phyloP scores from a whole-genome alignment of 805 yeast genomes.

The Barnettozyma wickerhamii region DNA sequence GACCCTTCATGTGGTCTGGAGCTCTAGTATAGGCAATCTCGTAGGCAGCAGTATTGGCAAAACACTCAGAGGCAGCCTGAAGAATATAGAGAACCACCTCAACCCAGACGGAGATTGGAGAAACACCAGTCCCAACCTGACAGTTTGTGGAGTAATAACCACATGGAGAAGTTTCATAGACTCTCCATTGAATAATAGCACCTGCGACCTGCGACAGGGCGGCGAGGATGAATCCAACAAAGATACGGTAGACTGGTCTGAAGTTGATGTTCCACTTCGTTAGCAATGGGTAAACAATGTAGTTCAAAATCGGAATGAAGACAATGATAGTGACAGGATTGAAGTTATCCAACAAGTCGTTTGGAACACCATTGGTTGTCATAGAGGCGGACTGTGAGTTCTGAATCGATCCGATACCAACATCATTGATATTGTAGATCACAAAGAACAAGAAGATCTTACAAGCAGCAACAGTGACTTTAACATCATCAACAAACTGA shows the following conservation, averaged over 20 bases:
- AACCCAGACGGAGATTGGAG: conserved; percentile 55
- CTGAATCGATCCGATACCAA: conserved; percentile 45
- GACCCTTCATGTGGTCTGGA: conserved; percentile 47
- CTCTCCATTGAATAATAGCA: conserved; percentile 68
- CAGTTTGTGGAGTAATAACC: conserved; percentile 55
- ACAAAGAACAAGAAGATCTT: conserved; percentile 68
- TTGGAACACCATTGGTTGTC: conserved; percentile 72
- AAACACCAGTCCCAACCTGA: conserved; percentile 25
- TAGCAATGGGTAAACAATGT: conserved; percentile 47
- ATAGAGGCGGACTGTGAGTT: conserved; percentile 58
- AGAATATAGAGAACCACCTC: conserved; percentile 63
- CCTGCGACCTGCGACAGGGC: conserved; percentile 29
- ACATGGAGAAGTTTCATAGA: conserved; percentile 70
- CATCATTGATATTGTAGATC: conserved; percentile 67
- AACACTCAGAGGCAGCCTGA: conserved; percentile 69
- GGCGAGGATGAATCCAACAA: conserved; percentile 62
- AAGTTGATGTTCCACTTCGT: conserved; percentile 47
- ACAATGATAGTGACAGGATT: conserved; percentile 71
- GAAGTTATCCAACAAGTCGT: conserved; percentile 70
- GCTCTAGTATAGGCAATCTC: conserved; percentile 83
- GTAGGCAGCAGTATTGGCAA: conserved; percentile 73
- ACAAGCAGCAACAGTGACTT: conserved; percentile 61
- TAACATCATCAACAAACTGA: conserved; percentile 66
- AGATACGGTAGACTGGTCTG: conserved; percentile 66
- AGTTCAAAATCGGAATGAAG: conserved; percentile 70